Percentiles rank a stretch among this genome's conserved stretches.
phyloP scores from a whole-genome alignment of 192 early-diverging fungal species.

The Glomus cerebriforme region DNA sequence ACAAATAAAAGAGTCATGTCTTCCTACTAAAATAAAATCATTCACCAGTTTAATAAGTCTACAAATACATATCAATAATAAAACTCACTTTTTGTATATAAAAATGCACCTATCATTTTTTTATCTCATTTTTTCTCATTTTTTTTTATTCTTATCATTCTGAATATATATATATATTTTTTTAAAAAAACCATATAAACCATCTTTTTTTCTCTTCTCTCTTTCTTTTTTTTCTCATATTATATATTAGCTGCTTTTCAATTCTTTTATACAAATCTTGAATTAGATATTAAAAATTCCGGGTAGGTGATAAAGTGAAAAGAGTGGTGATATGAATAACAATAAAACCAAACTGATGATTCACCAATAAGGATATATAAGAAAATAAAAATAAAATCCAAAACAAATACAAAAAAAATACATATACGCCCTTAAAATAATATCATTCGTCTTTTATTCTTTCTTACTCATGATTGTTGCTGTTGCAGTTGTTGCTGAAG shows the following conservation, averaged over 20 bases:
- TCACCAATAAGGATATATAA: neutral
- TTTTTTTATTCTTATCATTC: neutral
- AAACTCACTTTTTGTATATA: neutral
- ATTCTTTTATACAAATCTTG: conserved; percentile 13
- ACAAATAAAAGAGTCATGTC: neutral
- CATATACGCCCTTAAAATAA: neutral
- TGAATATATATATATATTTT: neutral
- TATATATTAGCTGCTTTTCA: neutral
- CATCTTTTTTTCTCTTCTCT: neutral
- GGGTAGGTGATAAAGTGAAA: neutral
- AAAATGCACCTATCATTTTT: neutral
- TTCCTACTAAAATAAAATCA: neutral
- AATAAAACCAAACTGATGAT: neutral
- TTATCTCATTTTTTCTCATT: neutral
- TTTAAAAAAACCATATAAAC: no score
- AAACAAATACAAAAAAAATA: neutral
- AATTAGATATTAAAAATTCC: conserved; percentile 16
- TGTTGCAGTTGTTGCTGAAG: neutral
- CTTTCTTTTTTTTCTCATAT: neutral
- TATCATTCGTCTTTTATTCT: neutral
- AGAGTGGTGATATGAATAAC: neutral
- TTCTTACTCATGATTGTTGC: neutral
- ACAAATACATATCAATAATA: conserved; percentile 1
- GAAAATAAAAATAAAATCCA: neutral
- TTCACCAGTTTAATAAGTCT: neutral